These are phyloP conservation scores for Lodderomyces pseudojiufengensis DNA, from an alignment of 1,139 yeast genomes.

Conservation along the genomic window DNA sequence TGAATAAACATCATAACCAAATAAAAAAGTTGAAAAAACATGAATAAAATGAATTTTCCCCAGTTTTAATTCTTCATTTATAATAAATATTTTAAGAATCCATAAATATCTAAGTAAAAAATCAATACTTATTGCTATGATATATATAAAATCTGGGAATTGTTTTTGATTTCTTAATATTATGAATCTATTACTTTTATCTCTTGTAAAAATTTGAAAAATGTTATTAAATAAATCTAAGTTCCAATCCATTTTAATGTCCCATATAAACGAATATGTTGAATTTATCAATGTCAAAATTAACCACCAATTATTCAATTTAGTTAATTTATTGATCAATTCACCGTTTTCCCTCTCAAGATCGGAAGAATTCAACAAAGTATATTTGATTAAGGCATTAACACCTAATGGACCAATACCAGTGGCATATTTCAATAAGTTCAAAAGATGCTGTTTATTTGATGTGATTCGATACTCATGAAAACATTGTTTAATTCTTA, in stretches of 20 bases:
- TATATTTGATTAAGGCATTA: conserved; percentile 34
- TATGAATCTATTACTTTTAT: not conserved
- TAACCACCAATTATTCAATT: conserved; percentile 45
- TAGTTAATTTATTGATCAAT: conserved; percentile 13
- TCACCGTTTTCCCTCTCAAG: conserved; percentile 10
- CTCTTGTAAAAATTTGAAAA: not conserved
- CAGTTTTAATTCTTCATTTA: conserved; percentile 21
- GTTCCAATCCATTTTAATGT: conserved; percentile 85
- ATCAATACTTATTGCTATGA: conserved; percentile 55
- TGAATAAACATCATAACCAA: conserved; percentile 47
- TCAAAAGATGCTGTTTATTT: conserved; percentile 57
- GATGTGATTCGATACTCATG: conserved; percentile 56
- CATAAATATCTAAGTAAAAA: conserved; percentile 69
- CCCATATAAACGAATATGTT: conserved; percentile 82
- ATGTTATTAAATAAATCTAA: conserved; percentile 46
- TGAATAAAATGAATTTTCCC: conserved; percentile 15
- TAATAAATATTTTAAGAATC: conserved; percentile 52
- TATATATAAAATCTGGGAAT: conserved; percentile 33
- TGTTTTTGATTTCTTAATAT: conserved; percentile 10
- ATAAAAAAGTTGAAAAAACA: conserved; percentile 29
- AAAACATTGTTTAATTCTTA: conserved; percentile 79
- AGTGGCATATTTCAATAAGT: conserved; percentile 70
- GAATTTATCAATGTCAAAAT: conserved; percentile 59
- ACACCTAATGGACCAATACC: conserved; percentile 62
- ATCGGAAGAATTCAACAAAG: conserved; percentile 10